Evolutionary conservation across 805 yeast species (phyloP), one percentile per base, ranked within the genome.

Genomic region (Cyberlindnera mississippiensis): DNA sequence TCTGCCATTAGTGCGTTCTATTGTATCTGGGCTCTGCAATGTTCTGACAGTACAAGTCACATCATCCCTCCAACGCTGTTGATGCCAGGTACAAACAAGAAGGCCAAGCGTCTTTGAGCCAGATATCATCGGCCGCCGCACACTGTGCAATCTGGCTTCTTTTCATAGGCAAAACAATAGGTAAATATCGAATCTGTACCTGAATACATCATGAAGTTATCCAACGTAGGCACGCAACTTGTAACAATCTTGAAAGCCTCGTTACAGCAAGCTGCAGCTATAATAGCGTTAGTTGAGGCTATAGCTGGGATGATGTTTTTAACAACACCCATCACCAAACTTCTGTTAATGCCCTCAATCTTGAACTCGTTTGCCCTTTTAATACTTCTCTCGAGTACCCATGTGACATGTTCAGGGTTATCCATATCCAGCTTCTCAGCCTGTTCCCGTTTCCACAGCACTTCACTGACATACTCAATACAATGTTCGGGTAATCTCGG

Each of bases 401-500:
- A 75, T 12, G 75, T 73, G 11, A 87, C 75, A 49, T 86, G 84
- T 2, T 72, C 77, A 1, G 80, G 76, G 34, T 69, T 59, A 60
- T 90, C 97, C 39, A 82, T 73, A 57, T 89, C 89, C 41, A 85
- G 75, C 40, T 66, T 67, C 24, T 55, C 61, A 28, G 63, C 69
- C 42, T 73, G 72, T 3, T 51, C 48, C 36, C 68, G 62, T 1
- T 81, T 82, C 95, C 96, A 87, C 51, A 78, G 81, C 3, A 86
- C 67, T 26, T 80, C 82, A 45, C 79, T 77, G 1, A 91, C 89
- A 84, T 93, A 91, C 60, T 90, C 96, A 9, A 91, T 81, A 55
- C 97, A 89, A 62, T 91, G 98, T 53, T 90, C 96, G 0, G 96
- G 93, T 8, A 88, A 63, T 46, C 98, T 66, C n/a, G 98, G 98